Conservation (phyloP, 768 basidiomycete species). For the Termitomyces sp. region DNA sequence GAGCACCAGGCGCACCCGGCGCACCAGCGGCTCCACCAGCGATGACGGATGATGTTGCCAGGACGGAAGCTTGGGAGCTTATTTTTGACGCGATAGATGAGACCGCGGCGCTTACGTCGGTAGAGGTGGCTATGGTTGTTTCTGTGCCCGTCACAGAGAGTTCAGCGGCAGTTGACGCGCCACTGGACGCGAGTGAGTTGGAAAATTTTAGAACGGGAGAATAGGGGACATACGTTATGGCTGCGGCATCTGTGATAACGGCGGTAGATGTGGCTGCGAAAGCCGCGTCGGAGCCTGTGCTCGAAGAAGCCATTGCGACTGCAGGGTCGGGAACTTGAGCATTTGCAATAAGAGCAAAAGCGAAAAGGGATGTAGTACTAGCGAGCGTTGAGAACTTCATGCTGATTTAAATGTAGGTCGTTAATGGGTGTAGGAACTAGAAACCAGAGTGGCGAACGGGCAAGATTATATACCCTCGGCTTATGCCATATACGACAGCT, state of each 20-base stretch:
- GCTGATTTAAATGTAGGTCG: not conserved
- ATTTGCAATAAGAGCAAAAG: not conserved
- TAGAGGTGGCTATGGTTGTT: not conserved
- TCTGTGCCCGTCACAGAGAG: not conserved
- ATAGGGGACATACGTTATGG: not conserved
- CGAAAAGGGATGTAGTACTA: slow-evolving; percentile 1
- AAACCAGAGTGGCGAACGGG: not conserved
- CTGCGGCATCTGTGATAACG: not conserved
- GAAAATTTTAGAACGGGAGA: too few relatives aligned
- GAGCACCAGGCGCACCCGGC: not conserved
- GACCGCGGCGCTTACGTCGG: not conserved
- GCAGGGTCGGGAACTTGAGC: not conserved
- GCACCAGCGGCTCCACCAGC: not conserved
- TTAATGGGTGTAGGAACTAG: not conserved
- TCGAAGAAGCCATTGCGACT: not conserved
- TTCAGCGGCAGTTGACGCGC: not conserved
- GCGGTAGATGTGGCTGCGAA: not conserved
- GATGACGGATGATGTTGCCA: not conserved
- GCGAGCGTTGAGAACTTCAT: slow-evolving; percentile 11
- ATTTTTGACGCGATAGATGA: not conserved
- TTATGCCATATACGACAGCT: not conserved
- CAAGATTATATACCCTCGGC: not conserved
- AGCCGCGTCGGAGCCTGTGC: not conserved
- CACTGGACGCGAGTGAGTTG: not conserved
- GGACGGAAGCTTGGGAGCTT: not conserved